Conservation (phyloP, 805 yeast genomes). For the Hanseniaspora hatyaiensis region DNA sequence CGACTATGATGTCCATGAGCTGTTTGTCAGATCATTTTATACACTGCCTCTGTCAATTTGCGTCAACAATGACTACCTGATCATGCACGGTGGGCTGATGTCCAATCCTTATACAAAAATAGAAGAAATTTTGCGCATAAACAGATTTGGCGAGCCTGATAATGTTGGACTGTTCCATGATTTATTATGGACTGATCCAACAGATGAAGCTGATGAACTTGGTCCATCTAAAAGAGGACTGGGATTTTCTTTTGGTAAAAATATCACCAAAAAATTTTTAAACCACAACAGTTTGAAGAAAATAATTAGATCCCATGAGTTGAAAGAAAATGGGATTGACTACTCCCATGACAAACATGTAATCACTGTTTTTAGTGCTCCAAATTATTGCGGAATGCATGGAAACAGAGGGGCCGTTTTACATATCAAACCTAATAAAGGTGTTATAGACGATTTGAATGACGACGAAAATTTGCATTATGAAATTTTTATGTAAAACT, state of each 20-base stretch:
- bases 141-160: conserved; percentile 78
- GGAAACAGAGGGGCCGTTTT: conserved; percentile 87
- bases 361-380: conserved; percentile 94
- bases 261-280: conserved; percentile 72
- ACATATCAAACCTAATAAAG: conserved; percentile 42
- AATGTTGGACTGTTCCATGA: conserved; percentile 92
- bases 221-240: conserved; percentile 87
- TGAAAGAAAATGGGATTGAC: conserved; percentile 81
- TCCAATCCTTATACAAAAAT: conserved; percentile 61
- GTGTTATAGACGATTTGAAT: conserved; percentile 30
- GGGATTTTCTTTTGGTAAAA: conserved; percentile 95
- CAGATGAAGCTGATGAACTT: conserved; percentile 52
- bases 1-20: conserved; percentile 61
- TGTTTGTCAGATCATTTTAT: conserved; percentile 78
- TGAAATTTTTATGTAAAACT: conserved; percentile 37
- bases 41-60: conserved; percentile 77
- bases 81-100: conserved; percentile 93
- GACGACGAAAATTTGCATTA: conserved; percentile 41
- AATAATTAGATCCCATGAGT: conserved; percentile 89
- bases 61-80: conserved; percentile 64
- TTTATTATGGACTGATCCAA: conserved; percentile 95
- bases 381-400: conserved; percentile 88
- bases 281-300: conserved; percentile 59
- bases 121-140: conserved; percentile 59
- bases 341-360: conserved; percentile 76